Conservation (phyloP, 2,329 filamentous ascomycete genomes). For the Penicillium sp. region DNA sequence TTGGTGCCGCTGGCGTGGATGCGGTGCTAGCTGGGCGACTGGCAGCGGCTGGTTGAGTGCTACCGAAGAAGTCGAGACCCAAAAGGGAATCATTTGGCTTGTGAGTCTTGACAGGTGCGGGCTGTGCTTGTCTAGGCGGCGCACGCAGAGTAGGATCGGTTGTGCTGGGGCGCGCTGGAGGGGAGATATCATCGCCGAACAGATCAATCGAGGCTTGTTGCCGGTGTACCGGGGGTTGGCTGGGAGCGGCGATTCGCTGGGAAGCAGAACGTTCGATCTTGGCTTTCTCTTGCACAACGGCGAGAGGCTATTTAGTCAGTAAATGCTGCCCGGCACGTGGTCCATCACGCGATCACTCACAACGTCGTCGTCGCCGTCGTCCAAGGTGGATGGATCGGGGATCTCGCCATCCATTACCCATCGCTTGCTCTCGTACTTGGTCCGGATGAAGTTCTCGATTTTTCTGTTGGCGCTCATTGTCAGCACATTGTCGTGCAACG, state of each 20-base stretch:
- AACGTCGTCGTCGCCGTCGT: conserved; percentile 84
- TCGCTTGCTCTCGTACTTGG: conserved; percentile 97
- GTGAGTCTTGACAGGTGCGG: conserved; percentile 55
- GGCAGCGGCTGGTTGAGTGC: conserved; percentile 67
- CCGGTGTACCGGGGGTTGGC: conserved; percentile 48
- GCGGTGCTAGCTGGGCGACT: conserved; percentile 78
- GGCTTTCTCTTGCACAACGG: conserved; percentile 69
- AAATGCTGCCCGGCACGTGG: background rate
- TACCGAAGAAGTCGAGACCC: conserved; percentile 89
- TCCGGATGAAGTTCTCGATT: conserved; percentile 99
- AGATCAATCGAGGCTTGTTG: conserved; percentile 67
- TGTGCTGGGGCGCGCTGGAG: conserved; percentile 69
- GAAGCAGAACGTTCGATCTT: conserved; percentile 64
- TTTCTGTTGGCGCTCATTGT: conserved; percentile 55
- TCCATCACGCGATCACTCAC: conserved; percentile 49
- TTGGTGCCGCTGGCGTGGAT: conserved; percentile 58
- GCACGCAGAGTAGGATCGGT: conserved; percentile 67
- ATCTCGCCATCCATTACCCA: conserved; percentile 99
- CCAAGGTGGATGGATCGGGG: conserved; percentile 86
- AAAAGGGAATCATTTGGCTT: conserved; percentile 83
- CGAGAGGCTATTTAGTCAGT: conserved; percentile 56
- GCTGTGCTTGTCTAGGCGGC: conserved; percentile 65
- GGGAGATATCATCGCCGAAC: conserved; percentile 74
- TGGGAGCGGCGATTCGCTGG: conserved; percentile 48
- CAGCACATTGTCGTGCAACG: conserved; percentile 7